Base-by-base conservation (phyloP, 116 monocot species). In the Cymodocea nodosa region DNA sequence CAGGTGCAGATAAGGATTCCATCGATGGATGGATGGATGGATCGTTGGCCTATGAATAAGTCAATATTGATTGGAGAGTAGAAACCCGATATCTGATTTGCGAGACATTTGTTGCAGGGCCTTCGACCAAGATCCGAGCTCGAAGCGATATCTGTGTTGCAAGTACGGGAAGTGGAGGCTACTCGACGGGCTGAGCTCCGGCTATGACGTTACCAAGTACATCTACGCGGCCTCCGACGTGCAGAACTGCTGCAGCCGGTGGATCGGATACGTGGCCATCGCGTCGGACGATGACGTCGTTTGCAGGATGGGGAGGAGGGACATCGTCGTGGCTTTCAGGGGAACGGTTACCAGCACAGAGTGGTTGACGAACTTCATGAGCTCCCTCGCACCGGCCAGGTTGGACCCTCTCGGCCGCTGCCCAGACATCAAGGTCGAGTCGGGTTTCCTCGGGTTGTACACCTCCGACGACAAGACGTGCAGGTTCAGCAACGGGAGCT, bases 251-350 rank as follows among this genome's bases (percentile, higher is more conserved):
- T 62, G 82, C 62, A 52, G 83, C 34, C 80, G 87, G n/a, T 92
- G 92, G 92, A 81, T 92, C 53, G 92, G 92, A 0, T 92, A 87
- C 69, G 85, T 92, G 0, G 87, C 87, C 0, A 87, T 87, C 16
- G 36, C 92, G 15, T 25, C 72, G 0, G 85, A 87, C 62, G 73
- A 75, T 0, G 71, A 73, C 44, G 54, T 56, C 9, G 55, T 24
- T 13, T 48, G 63, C 22, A 50, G 78, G 13, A 57, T 92, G 35
- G 92, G 92, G 5, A 25, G 92, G 64, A 65, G 87, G 4, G 92
- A 92, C 62, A 67, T 92, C 8, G 34, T 92, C 34, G 81, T 92
- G 1, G 50, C 80, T 3, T 92, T 92, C 74, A 80, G 92, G 10
- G 92, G 92, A 37, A 92, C 92, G 3, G 87, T 87, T 23, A 87